Conservation (phyloP, 139 green algal genomes). For the Picochlorum sp. region DNA sequence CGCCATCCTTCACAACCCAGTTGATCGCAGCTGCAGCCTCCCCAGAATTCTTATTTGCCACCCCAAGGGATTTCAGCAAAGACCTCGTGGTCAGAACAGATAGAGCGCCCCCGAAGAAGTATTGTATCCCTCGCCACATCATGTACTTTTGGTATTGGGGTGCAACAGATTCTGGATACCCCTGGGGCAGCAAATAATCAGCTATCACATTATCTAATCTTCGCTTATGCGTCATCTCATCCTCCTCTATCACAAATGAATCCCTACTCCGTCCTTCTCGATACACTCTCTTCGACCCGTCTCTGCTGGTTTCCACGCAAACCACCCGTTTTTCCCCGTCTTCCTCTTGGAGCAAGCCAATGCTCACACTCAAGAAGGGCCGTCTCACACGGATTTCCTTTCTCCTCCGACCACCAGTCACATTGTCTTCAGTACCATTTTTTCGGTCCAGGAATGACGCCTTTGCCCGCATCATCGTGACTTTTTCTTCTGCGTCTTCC, state of each 20-base stretch:
- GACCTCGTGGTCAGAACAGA: constrained; percentile 47
- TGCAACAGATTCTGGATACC: constrained; percentile 59
- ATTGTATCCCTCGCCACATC: constrained; percentile 73
- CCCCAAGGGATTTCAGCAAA: constrained; percentile 64
- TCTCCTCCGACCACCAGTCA: too few species aligned
- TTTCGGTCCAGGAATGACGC: too few species aligned
- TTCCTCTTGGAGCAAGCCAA: too few species aligned
- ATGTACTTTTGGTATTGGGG: constrained; percentile 77
- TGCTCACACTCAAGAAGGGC: too few species aligned
- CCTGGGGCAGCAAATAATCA: constrained; percentile 46
- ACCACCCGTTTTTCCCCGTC: too few species aligned
- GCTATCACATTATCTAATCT: constrained; percentile 10
- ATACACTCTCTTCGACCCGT: background rate
- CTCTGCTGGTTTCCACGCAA: too few species aligned
- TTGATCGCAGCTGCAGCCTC: constrained; percentile 77
- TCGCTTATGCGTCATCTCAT: constrained; percentile 25
- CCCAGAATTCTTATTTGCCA: constrained; percentile 38
- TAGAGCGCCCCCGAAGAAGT: constrained; percentile 67
- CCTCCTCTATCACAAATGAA: constrained; percentile 47
- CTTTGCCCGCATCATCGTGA: too few species aligned
- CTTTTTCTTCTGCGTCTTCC: too few species aligned
- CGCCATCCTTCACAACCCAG: constrained; percentile 82
- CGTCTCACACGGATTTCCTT: too few species aligned
- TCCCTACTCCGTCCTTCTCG: constrained; percentile 1
- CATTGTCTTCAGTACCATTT: too few species aligned